A percentile compares a stretch with the other conserved stretches of the same genome.
phyloP scores from a whole-genome alignment of 441 rosid species.

The Adansonia gregorii region DNA sequence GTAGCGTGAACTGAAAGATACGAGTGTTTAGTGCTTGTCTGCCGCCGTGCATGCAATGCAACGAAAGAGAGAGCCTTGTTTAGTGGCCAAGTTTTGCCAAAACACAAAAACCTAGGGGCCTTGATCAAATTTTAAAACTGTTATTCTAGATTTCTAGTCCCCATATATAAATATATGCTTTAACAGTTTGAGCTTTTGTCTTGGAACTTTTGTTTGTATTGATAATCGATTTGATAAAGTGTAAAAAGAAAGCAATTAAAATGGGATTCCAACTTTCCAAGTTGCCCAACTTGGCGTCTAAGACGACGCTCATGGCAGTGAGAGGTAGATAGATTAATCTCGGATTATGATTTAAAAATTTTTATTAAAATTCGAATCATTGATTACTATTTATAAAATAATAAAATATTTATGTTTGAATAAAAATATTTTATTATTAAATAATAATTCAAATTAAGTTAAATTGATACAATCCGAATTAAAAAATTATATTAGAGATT shows the following conservation, averaged over 20 bases:
- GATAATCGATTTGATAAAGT: not conserved
- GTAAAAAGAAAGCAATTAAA: not conserved
- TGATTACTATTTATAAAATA: too few species aligned
- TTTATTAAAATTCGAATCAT: not conserved
- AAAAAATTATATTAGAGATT: too few species aligned
- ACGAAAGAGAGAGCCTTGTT: constrained; percentile 23
- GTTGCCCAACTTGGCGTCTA: not conserved
- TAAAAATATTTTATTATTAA: too few species aligned
- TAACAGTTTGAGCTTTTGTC: constrained; percentile 7
- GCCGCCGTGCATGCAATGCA: constrained; percentile 63
- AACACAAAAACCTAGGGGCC: not conserved
- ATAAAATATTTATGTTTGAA: too few species aligned
- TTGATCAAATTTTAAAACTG: not conserved
- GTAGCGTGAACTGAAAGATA: constrained; percentile 53
- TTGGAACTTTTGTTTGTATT: not conserved
- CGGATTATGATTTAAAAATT: not conserved
- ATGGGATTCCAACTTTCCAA: constrained; percentile 4
- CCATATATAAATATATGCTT: not conserved
- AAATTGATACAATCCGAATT: too few species aligned
- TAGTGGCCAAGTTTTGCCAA: constrained; percentile 18
- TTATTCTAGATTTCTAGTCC: not conserved
- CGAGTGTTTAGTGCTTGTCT: constrained; percentile 52
- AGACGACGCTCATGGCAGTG: too few species aligned
- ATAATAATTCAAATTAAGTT: too few species aligned
- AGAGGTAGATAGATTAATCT: too few species aligned